Conservation (phyloP, 2,329 filamentous ascomycete species). For the Gliomastix tumulicola region DNA sequence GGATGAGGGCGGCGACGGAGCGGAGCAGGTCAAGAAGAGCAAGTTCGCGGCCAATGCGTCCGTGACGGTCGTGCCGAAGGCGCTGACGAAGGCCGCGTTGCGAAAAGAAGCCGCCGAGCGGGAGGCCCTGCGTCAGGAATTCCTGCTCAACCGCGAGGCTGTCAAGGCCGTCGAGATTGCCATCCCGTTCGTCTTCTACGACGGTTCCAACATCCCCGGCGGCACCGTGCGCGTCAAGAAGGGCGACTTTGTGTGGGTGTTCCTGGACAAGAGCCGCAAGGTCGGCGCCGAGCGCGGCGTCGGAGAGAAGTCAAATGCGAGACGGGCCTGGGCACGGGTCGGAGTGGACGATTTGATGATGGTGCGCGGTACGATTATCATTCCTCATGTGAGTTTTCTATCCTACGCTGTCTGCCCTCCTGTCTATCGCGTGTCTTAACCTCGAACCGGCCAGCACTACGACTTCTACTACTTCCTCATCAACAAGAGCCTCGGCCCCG, state of each 20-base stretch:
- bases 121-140: conserved; percentile 76
- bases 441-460: conserved; percentile 62
- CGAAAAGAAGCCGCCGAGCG: conserved; percentile 72
- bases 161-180: conserved; percentile 86
- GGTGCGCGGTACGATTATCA: conserved; percentile 82
- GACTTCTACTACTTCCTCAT: conserved; percentile 97
- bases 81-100: conserved; percentile 63
- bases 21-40: conserved; percentile 14
- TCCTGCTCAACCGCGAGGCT: conserved; percentile 72
- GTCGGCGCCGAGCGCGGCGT: conserved; percentile 79
- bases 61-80: conserved; percentile 61
- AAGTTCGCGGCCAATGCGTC: conserved; percentile 57
- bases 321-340: conserved; percentile 77
- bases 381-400: conserved; percentile 80
- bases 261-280: conserved; percentile 85
- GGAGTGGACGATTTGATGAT: conserved; percentile 94
- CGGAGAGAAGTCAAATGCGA: conserved; percentile 57
- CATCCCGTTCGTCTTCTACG: conserved; percentile 95
- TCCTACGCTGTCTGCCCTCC: conserved; percentile 2
- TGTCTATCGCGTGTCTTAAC: conserved; percentile 4
- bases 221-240: conserved; percentile 84
- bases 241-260: conserved; percentile 87
- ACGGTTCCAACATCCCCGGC: conserved; percentile 83
- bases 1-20: conserved; percentile 7
- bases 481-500: conserved; percentile 73